Conservation (phyloP, 345 rosid species). For the Abelmoschus esculentus region DNA sequence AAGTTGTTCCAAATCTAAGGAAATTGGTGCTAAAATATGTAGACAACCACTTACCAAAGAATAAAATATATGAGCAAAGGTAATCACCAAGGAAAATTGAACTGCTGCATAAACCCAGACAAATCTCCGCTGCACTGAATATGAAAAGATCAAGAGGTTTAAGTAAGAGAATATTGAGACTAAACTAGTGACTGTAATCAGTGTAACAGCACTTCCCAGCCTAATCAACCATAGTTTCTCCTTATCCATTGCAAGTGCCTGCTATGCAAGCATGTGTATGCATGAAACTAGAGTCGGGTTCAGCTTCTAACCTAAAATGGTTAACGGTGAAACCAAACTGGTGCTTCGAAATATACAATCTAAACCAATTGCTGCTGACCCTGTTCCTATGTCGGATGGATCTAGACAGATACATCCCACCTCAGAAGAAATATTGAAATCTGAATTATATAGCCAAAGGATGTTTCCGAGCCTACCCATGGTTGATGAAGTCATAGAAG, state of each 20-base stretch:
- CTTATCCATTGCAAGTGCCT: background rate
- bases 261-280: background rate
- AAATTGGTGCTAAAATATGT: background rate
- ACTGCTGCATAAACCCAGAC: conserved; percentile 80
- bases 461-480: conserved; percentile 55
- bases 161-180: conserved; percentile 5
- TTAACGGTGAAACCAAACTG: background rate
- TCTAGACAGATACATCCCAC: background rate
- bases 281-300: background rate
- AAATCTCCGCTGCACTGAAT: conserved; percentile 72
- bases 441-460: background rate
- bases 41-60: conserved; percentile 54
- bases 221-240: background rate
- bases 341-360: background rate
- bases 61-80: conserved; percentile 79
- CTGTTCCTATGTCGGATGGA: background rate
- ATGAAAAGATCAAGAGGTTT: conserved; percentile 6
- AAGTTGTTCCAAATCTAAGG: background rate
- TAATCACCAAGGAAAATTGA: conserved; percentile 80
- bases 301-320: background rate
- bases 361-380: background rate
- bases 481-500: conserved; percentile 83
- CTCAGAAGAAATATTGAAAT: background rate
- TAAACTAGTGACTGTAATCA: background rate
- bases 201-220: background rate